Evolutionary conservation across 768 basidiomycete species (phyloP).

Genomic region (Collybia nuda): DNA sequence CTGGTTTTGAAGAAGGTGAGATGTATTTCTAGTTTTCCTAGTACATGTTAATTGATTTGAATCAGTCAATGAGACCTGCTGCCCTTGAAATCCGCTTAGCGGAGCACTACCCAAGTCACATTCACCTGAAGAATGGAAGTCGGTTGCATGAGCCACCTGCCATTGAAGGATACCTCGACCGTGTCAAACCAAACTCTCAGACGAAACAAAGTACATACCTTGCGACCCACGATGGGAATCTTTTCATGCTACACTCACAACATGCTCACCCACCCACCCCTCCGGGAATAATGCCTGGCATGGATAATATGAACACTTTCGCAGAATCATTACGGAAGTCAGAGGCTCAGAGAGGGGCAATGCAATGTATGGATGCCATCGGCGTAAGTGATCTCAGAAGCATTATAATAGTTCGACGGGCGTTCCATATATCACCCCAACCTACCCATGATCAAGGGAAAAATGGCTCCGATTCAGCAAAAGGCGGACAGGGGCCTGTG

Average conservation of each 20-base stretch:
- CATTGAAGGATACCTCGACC: slow-evolving; percentile 85
- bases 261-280: slow-evolving; percentile 70
- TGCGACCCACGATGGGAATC: slow-evolving; percentile 66
- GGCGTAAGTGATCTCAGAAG: slow-evolving; percentile 74
- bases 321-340: slow-evolving; percentile 40
- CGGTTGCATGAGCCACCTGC: slow-evolving; percentile 72
- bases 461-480: slow-evolving; percentile 16
- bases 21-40: background rate
- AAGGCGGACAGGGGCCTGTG: background rate
- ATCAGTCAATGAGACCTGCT: slow-evolving; percentile 38
- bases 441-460: slow-evolving; percentile 33
- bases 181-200: slow-evolving; percentile 60
- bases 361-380: slow-evolving; percentile 63
- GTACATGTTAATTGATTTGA: background rate
- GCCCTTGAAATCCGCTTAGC: slow-evolving; percentile 75
- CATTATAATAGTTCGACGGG: slow-evolving; percentile 64
- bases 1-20: slow-evolving; percentile 70
- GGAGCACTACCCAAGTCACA: slow-evolving; percentile 57
- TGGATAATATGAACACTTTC: slow-evolving; percentile 24
- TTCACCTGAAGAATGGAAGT: slow-evolving; percentile 45
- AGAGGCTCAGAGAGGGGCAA: slow-evolving; percentile 62
- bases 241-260: slow-evolving; percentile 57
- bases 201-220: slow-evolving; percentile 65
- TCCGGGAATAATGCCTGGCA: slow-evolving; percentile 44
- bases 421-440: slow-evolving; percentile 46